Evolutionary conservation across 352 stramenopile genomes (phyloP).

Genomic region (Globisporangium lucens): DNA sequence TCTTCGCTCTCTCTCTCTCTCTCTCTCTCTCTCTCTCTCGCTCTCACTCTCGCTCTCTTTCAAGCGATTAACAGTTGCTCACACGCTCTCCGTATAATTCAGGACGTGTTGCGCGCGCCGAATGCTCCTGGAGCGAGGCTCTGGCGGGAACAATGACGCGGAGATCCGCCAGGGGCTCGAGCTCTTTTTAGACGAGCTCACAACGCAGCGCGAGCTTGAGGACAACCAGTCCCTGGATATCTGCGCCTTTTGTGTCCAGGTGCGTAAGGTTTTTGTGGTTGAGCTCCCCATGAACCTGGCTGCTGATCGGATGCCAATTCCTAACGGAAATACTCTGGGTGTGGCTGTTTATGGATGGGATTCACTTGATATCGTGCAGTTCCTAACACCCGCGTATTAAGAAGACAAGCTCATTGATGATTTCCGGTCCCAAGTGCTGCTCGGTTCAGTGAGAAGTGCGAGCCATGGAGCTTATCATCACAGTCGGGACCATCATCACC

Average conservation of each 20-base stretch:
- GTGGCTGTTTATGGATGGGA: not conserved
- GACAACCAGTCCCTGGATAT: constrained; percentile 38
- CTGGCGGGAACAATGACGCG: constrained; percentile 10
- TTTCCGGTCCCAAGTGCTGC: constrained; percentile 25
- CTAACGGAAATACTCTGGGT: not conserved
- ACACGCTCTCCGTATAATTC: constrained; percentile 2
- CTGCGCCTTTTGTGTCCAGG: constrained; percentile 45
- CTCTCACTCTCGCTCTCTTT: not conserved
- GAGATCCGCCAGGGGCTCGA: constrained; percentile 39
- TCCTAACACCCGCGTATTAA: constrained; percentile 45
- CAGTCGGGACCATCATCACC: constrained; percentile 9
- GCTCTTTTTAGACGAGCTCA: constrained; percentile 45
- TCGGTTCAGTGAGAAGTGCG: constrained; percentile 15
- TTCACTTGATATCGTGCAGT: constrained; percentile 21
- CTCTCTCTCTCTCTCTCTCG: not conserved
- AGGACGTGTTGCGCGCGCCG: constrained; percentile 56
- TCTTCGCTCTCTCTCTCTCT: not conserved
- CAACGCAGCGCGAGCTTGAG: constrained; percentile 24
- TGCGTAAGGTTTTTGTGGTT: not conserved
- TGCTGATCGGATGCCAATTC: not conserved
- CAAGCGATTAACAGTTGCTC: not conserved
- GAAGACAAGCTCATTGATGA: constrained; percentile 36
- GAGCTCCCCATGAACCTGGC: not conserved
- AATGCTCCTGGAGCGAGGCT: constrained; percentile 49
- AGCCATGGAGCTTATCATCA: constrained; percentile 10